Conservation (phyloP, 371 early-diverging fungal species). For the Circinella minor region DNA sequence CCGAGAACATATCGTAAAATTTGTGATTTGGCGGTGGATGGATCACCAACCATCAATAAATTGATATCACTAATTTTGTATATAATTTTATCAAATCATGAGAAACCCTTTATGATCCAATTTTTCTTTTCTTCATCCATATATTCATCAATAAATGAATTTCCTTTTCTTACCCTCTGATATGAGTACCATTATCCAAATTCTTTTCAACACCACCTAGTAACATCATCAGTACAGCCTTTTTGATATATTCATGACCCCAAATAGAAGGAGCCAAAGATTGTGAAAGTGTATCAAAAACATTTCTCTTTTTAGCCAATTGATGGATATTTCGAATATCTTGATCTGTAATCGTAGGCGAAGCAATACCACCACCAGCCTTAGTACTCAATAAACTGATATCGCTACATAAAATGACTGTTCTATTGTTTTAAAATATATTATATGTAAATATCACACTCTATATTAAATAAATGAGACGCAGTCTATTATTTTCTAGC, state of each 20-base stretch:
- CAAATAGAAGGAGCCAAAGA: constrained; percentile 98
- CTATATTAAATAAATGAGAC: no score
- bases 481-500: no score
- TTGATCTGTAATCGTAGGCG: constrained; percentile 69
- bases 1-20: constrained; percentile 89
- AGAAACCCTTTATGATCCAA: not conserved
- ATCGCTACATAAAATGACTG: constrained; percentile 91
- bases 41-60: constrained; percentile 96
- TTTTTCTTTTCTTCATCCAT: not conserved
- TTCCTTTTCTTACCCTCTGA: constrained; percentile 75
- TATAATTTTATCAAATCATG: no score
- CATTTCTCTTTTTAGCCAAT: constrained; percentile 72
- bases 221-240: constrained; percentile 92
- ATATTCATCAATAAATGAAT: not conserved
- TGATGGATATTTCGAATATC: constrained; percentile 88
- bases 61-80: constrained; percentile 84
- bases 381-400: constrained; percentile 85
- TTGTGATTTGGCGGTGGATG: constrained; percentile 98
- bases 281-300: constrained; percentile 83
- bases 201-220: constrained; percentile 98
- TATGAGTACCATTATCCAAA: constrained; percentile 92
- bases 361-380: constrained; percentile 66
- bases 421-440: constrained; percentile 50
- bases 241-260: constrained; percentile 97
- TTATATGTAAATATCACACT: not conserved